Conservation (phyloP, 1,284 basidiomycete genomes). For the Tylopilus sp. region DNA sequence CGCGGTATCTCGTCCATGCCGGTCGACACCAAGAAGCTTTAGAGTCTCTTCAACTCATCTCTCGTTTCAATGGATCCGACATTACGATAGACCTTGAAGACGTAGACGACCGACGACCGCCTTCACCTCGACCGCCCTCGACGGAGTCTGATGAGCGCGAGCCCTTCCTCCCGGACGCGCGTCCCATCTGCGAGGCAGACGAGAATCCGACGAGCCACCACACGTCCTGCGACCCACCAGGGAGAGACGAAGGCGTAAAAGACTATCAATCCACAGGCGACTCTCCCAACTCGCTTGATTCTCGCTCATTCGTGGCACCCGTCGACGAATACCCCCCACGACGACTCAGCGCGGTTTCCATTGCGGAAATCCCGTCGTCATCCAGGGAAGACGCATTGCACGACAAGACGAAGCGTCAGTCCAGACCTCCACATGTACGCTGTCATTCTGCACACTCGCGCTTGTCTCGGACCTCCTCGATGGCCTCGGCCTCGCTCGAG, state of each 20-base stretch:
- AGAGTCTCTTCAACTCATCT: conserved; percentile 78
- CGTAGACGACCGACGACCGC: conserved; percentile 54
- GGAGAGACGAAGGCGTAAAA: conserved; percentile 25
- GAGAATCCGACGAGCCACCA: conserved; percentile 13
- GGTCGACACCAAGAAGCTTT: conserved; percentile 82
- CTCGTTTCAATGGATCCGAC: conserved; percentile 77
- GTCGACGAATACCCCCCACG: conserved; percentile 30
- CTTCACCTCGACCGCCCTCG: conserved; percentile 14
- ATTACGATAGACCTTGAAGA: conserved; percentile 68
- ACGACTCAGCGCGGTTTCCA: conserved; percentile 10
- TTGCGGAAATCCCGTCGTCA: conserved; percentile 10
- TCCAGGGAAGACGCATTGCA: conserved; percentile 2
- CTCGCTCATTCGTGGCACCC: conserved; percentile 38
- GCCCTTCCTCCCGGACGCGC: conserved; percentile 31
- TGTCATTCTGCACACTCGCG: conserved; percentile 19
- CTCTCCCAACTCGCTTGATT: conserved; percentile 40
- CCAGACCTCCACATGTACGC: conserved; percentile 3
- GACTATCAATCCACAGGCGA: conserved; percentile 44
- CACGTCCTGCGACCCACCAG: conserved; percentile 5
- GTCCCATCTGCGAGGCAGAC: conserved; percentile 1
- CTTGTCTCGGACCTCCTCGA: conserved; percentile 13
- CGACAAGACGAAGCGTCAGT: conserved; percentile 19
- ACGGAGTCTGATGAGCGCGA: conserved; percentile 26
- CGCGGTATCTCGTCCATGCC: conserved; percentile 84
- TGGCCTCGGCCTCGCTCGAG: conserved; percentile 38